Base-by-base conservation (phyloP, 2,329 filamentous ascomycete species). In the Neonectria hederae region DNA sequence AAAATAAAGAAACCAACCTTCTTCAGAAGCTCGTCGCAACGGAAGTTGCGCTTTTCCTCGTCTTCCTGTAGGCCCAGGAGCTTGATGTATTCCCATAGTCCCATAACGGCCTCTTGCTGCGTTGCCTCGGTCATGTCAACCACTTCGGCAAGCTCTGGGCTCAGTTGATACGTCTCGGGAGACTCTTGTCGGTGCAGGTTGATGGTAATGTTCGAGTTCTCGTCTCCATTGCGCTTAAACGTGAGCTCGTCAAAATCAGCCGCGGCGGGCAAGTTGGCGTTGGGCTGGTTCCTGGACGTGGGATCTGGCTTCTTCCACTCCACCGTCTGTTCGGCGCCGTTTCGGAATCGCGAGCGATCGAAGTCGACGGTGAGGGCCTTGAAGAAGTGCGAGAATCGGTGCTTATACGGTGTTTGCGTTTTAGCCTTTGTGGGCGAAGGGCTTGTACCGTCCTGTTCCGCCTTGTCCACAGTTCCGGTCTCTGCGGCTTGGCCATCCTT, bases 1-100 rank as follows among this genome's bases (percentile, higher is more conserved):
- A 22, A 32, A n/a, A n/a, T n/a, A n/a, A n/a, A 17, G n/a, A 51
- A 11, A 65, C 87, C 75, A 81, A 97, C 93, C 79, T 88, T 88
- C 80, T 87, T 91, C 56, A 99, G 79, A 51, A 90, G 85, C 46
- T 94, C 91, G 75, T 99, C 95, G 75, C 96, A 98, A 42, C 92
- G 90, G 72, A 99, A 95, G 65, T 92, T 92, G 66, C 96, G 88
- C 82, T 96, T 96, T 77, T 99, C 96, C 65, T 98, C 95, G 69
- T 97, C 94, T 76, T 97, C 95, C 77, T 97, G 93, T 51, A 99
- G 83, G 19, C 90, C 90, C 83, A 92, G 92, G 21, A 92, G 85
- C 71, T 93, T 90, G 69, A 97, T 92, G 74, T 99, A 99, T 76
- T 97, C 94, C 93, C 94, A 99, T 32, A 99, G 87, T 14, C 92